Conservation (phyloP, 108 stramenopile species). For the Nitzschia sp. region DNA sequence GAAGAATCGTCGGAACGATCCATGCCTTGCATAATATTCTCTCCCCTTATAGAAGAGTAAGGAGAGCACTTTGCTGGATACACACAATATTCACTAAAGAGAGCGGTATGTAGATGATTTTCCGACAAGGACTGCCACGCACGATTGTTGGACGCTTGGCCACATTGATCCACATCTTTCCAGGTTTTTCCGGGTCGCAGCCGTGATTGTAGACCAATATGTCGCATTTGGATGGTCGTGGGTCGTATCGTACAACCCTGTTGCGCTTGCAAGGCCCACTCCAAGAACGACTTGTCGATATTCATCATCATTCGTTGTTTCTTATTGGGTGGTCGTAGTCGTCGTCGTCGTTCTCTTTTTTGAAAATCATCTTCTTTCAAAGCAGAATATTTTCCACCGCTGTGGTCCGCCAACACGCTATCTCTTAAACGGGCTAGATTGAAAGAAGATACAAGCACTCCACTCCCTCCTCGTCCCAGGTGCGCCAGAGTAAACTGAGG, state of each 20-base stretch:
- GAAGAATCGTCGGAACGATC: background rate
- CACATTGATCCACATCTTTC: conserved; percentile 7
- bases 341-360: too few species aligned
- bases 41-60: background rate
- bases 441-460: background rate
- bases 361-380: background rate
- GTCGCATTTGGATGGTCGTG: conserved; percentile 16
- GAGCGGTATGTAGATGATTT: background rate
- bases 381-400: background rate
- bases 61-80: background rate
- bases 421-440: background rate
- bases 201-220: background rate
- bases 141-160: background rate
- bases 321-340: too few species aligned
- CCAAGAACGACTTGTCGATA: conserved; percentile 3
- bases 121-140: conserved; percentile 7
- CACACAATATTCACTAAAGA: conserved; percentile 5
- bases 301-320: background rate
- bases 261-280: conserved; percentile 4
- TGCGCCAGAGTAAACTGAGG: background rate
- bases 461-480: conserved; percentile 7
- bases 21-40: too few species aligned
- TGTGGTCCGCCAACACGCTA: background rate
- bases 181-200: background rate
- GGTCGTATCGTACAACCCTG: conserved; percentile 7